phyloP scores from a whole-genome alignment of 2,329 filamentous ascomycete genomes.

The Stagonosporopsis tanaceti region DNA sequence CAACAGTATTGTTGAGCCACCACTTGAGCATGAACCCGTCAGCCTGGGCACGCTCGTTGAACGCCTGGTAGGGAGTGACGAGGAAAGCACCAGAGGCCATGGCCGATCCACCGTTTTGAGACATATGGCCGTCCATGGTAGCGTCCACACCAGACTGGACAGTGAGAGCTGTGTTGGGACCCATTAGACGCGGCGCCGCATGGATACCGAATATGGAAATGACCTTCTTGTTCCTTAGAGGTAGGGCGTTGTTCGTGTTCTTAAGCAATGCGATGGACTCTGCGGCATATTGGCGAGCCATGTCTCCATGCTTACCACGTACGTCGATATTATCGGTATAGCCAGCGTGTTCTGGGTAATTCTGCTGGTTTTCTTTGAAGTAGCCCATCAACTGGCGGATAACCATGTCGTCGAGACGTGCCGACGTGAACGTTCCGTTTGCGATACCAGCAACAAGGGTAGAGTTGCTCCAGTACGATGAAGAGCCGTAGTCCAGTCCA shows the following conservation, averaged over 20 bases:
- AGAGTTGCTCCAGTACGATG: constrained; percentile 26
- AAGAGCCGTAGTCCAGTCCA: constrained; percentile 51
- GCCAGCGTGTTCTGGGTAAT: constrained; percentile 11
- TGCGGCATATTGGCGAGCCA: constrained; percentile 33
- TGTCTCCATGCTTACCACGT: constrained; percentile 16
- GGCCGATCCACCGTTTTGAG: constrained; percentile 15
- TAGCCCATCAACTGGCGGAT: constrained; percentile 18
- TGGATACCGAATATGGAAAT: constrained; percentile 17
- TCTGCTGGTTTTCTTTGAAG: constrained; percentile 7
- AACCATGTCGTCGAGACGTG: constrained; percentile 32
- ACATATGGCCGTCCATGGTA: constrained; percentile 23
- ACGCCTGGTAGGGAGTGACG: constrained; percentile 17
- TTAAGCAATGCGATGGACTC: constrained; percentile 52
- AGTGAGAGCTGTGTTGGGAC: constrained; percentile 20
- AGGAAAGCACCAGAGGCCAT: constrained; percentile 20
- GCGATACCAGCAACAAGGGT: constrained; percentile 28
- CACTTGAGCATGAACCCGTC: constrained; percentile 23
- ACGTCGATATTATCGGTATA: constrained; percentile 18
- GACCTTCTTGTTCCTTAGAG: constrained; percentile 47
- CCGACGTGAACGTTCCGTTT: constrained; percentile 24
- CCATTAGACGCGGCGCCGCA: constrained; percentile 15
- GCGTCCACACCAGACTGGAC: constrained; percentile 17
- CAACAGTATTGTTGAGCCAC: constrained; percentile 22
- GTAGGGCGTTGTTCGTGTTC: constrained; percentile 62
- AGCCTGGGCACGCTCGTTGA: constrained; percentile 16